phyloP scores from a whole-genome alignment of 345 rosid species.

The Balakata baccata region DNA sequence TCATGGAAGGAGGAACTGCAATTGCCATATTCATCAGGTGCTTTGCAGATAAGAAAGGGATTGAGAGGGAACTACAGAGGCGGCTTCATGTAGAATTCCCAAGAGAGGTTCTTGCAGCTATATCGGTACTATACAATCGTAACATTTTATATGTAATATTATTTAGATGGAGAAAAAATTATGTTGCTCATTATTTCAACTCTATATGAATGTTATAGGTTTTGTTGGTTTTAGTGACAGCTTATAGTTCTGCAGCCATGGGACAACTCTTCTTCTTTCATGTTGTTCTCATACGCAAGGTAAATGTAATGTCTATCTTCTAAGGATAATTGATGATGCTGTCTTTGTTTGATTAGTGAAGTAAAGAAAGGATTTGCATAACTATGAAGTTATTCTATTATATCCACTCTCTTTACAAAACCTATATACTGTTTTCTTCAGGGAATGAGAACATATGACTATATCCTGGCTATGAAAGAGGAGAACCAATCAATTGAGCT shows the following conservation, averaged over 20 bases:
- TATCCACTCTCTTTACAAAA: background rate
- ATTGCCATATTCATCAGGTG: constrained; percentile 85
- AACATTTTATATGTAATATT: background rate
- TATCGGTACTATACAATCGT: constrained; percentile 45
- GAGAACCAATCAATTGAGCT: constrained; percentile 58
- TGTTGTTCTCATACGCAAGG: constrained; percentile 92
- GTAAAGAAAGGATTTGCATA: background rate
- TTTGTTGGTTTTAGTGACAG: constrained; percentile 64
- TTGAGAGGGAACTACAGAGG: constrained; percentile 66
- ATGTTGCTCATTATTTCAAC: constrained; percentile 13
- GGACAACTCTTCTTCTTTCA: constrained; percentile 97
- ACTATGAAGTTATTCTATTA: too few species aligned
- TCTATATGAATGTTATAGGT: constrained; percentile 43
- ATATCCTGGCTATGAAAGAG: constrained; percentile 90
- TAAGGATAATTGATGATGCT: background rate
- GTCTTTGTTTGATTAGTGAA: constrained; percentile 1
- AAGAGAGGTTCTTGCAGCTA: constrained; percentile 70
- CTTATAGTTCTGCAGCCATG: constrained; percentile 89
- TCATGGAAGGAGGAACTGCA: constrained; percentile 88
- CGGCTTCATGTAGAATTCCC: constrained; percentile 66
- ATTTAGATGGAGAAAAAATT: background rate
- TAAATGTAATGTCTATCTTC: constrained; percentile 20
- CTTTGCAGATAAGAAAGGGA: constrained; percentile 72
- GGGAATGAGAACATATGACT: constrained; percentile 98
- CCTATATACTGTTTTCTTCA: constrained; percentile 21